Evolutionary conservation across 257 asterid species (phyloP).

Genomic region (Coffea eugenioides): DNA sequence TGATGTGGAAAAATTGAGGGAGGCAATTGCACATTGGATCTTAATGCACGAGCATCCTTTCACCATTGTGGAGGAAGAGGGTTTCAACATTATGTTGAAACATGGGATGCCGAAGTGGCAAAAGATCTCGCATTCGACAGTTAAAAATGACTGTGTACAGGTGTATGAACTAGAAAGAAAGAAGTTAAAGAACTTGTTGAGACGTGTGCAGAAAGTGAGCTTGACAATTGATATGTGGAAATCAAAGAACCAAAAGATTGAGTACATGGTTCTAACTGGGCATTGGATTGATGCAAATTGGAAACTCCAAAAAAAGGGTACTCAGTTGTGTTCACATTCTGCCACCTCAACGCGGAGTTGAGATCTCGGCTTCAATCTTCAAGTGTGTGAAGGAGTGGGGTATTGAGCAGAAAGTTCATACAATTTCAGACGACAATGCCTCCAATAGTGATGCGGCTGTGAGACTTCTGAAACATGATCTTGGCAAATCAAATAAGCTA

Average conservation of each 20-base stretch:
- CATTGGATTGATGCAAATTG: neutral
- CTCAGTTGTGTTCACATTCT: neutral
- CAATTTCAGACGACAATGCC: neutral
- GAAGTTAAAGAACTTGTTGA: neutral
- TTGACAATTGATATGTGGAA: constrained; percentile 5
- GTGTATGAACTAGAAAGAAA: constrained; percentile 4
- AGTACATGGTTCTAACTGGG: neutral
- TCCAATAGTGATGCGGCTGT: neutral
- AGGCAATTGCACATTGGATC: neutral
- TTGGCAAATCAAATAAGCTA: neutral
- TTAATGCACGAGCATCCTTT: constrained; percentile 17
- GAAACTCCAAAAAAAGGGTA: neutral
- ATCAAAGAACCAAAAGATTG: constrained; percentile 9
- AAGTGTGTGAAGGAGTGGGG: neutral
- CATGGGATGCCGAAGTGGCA: neutral
- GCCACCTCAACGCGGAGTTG: neutral
- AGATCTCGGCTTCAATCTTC: neutral
- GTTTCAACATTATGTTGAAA: constrained; percentile 4
- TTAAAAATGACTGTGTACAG: neutral
- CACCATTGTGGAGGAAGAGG: constrained; percentile 1
- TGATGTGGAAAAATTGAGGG: constrained; percentile 3
- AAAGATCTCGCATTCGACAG: neutral
- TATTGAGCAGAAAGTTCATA: neutral
- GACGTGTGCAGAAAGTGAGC: neutral
- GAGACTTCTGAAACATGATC: neutral